Base-by-base conservation (phyloP, 768 basidiomycete genomes). In the Leccinellum rugosiceps region DNA sequence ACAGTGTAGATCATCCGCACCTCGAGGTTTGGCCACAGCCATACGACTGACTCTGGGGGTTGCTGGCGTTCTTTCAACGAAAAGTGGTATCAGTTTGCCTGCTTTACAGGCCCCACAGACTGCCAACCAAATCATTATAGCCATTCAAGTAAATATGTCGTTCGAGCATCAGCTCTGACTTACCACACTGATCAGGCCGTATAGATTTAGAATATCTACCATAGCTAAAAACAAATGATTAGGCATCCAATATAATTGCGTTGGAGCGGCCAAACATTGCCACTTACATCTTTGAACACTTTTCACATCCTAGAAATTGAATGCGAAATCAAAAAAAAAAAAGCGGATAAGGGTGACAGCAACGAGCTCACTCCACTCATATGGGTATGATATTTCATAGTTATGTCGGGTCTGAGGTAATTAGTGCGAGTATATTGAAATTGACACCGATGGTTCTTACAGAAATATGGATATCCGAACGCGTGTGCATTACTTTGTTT, bases 201-300 rank as follows among this genome's bases (percentile, higher is more conserved):
- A 90, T 90, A 19, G 88, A 90, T 58, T 86, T 90, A 66, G 82
- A 86, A 63, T 84, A 83, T 31, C 88, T 81, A 15, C 88, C 88
- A 64, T 90, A 90, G 52, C 88, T 90, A 60, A 19, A 28, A 35
- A 38, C 10, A 44, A 26, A 25, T 35, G 19, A 44, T 65, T 49
- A 60, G 56, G 58, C 25, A 54, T 41, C 13, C 10, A 14, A 47
- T 21, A 53, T 3, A 38, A 19, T 13, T 4, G 19, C 41, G 30
- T 34, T 15, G 5, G 8, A 50, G 21, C 31, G 7, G 21, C 6
- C 28, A 34, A 34, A 8, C 11, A 32, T 6, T 21, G 3, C 17
- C 11, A 56, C 81, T 60, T 63, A 89, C 87, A 82, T 78, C 61
- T 87, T 85, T 26, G 73, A 72, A 59, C 90, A 91, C 44, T 80